Conservation (phyloP, 331 rosid genomes). For the Pyrus hybrid region DNA sequence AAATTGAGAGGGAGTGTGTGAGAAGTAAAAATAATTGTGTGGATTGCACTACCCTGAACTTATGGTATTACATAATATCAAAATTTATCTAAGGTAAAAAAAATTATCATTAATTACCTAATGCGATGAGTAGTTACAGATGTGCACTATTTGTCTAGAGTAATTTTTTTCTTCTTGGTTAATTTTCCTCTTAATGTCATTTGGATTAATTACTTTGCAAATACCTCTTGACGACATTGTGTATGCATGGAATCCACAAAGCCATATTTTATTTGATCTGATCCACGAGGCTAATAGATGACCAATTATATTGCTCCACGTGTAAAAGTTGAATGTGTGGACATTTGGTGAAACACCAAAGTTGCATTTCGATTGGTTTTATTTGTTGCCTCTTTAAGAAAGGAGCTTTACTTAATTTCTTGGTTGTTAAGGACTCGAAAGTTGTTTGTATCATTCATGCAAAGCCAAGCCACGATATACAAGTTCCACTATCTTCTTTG, state of each 20-base stretch:
- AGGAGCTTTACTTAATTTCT: constrained; percentile 13
- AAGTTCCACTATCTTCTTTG: constrained; percentile 25
- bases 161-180: no score
- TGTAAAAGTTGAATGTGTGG: constrained; percentile 2
- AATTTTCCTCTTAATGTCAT: no score
- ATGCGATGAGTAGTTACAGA: no score
- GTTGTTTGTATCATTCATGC: constrained; percentile 4
- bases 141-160: no score
- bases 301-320: constrained; percentile 24
- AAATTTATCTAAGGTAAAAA: no score
- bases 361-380: background rate
- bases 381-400: background rate
- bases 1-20: no score
- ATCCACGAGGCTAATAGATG: constrained; percentile 25
- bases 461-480: background rate
- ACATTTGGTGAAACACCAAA: no score
- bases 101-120: no score
- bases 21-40: no score
- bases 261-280: constrained; percentile 32
- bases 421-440: constrained; percentile 21
- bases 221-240: background rate
- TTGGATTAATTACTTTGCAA: background rate
- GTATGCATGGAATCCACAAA: constrained; percentile 31
- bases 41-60: no score
- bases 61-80: no score